These are phyloP conservation scores for Thraustochytrium aureum DNA, from an alignment of 352 stramenopile genomes.

Conservation along the genomic window DNA sequence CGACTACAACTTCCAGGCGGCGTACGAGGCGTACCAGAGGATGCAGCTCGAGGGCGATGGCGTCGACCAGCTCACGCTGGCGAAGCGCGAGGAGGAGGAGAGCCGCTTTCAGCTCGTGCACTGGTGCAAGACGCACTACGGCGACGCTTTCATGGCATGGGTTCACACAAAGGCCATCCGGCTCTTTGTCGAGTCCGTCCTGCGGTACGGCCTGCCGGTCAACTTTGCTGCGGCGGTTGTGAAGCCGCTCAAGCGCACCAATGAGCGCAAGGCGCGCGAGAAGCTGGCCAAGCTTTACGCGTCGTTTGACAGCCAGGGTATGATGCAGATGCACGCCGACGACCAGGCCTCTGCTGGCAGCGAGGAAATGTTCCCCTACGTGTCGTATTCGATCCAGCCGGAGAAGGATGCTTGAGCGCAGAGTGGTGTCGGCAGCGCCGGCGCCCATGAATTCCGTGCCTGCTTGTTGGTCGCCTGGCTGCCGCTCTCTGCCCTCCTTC, in stretches of 20 bases:
- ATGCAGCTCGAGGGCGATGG: slow-evolving; percentile 74
- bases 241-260: slow-evolving; percentile 65
- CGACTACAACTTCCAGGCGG: slow-evolving; percentile 84
- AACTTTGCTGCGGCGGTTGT: slow-evolving; percentile 72
- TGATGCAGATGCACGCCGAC: slow-evolving; percentile 54
- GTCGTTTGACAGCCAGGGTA: slow-evolving; percentile 61
- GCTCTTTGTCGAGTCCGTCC: slow-evolving; percentile 96
- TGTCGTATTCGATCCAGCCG: slow-evolving; percentile 52
- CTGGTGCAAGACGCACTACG: slow-evolving; percentile 98
- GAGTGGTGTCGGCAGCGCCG: too few species aligned
- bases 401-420: too few species aligned
- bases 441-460: too few species aligned
- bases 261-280: slow-evolving; percentile 75
- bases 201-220: slow-evolving; percentile 95
- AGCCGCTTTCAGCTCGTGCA: slow-evolving; percentile 78
- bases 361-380: slow-evolving; percentile 55
- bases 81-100: slow-evolving; percentile 62
- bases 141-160: slow-evolving; percentile 96
- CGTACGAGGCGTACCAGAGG: slow-evolving; percentile 74
- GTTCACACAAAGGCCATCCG: slow-evolving; percentile 98
- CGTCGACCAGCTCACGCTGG: slow-evolving; percentile 32
- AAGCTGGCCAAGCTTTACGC: slow-evolving; percentile 78
- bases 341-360: neutral
- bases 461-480: too few species aligned
- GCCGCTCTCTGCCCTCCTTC: too few species aligned